These are phyloP conservation scores for Acanthamoeba lenticulata DNA, from an alignment of 208 protist genomes.

Conservation along the genomic window DNA sequence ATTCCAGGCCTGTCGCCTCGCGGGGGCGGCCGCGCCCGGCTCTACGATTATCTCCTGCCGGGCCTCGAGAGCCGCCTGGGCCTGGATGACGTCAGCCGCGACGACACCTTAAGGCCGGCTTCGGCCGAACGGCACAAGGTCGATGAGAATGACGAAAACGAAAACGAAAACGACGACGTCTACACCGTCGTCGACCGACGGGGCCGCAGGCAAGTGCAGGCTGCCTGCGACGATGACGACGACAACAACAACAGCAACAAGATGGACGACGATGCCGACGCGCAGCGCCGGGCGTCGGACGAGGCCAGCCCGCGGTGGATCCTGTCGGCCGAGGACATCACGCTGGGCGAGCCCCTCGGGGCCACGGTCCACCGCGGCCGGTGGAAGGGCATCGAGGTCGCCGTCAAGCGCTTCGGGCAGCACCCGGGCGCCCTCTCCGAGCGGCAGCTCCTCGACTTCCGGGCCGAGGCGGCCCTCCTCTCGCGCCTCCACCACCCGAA, in stretches of 20 bases:
- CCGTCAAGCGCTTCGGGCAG: conserved; percentile 26
- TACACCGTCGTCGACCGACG: too few species aligned
- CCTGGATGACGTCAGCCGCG: not conserved
- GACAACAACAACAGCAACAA: not conserved
- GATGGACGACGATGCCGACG: not conserved
- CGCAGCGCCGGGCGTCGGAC: not conserved
- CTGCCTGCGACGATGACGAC: not conserved
- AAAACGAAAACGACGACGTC: too few species aligned
- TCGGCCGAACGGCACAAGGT: too few species aligned
- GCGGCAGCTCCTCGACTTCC: conserved; percentile 20
- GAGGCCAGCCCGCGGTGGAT: not conserved
- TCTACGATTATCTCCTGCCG: not conserved
- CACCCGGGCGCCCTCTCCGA: not conserved
- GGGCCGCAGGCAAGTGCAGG: not conserved
- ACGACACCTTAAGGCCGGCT: not conserved
- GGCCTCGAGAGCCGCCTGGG: not conserved
- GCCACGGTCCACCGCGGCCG: not conserved
- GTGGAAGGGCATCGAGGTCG: conserved; percentile 64
- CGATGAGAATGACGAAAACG: too few species aligned
- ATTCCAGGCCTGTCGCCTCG: not conserved
- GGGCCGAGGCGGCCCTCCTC: conserved; percentile 31
- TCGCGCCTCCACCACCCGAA: conserved; percentile 49
- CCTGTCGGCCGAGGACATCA: not conserved
- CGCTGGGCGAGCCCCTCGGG: not conserved
- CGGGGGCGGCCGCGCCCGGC: not conserved